These are phyloP conservation scores for Ceratobasidium sp. DNA, from an alignment of 1,284 basidiomycete species.

Conservation along the genomic window DNA sequence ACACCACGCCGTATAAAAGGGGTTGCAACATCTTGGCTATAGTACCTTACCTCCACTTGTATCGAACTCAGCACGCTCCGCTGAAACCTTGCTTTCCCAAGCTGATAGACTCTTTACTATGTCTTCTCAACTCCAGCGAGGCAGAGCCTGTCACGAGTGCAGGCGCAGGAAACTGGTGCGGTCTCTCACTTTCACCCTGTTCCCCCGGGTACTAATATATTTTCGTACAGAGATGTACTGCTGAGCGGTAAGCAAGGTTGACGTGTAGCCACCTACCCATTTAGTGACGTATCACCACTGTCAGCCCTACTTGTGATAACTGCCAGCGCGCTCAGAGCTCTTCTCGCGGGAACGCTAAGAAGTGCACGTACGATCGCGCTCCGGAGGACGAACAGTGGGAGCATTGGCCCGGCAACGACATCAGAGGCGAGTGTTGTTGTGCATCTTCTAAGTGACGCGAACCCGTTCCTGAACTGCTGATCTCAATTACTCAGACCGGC, in stretches of 20 bases:
- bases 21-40: not conserved
- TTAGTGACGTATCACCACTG: not conserved
- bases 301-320: constrained; percentile 32
- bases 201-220: not conserved
- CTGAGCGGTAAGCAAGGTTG: constrained; percentile 15
- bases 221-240: constrained; percentile 28
- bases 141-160: constrained; percentile 34
- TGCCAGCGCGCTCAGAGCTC: constrained; percentile 13
- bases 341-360: not conserved
- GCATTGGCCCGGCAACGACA: not conserved
- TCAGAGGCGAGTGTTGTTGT: not conserved
- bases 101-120: not conserved
- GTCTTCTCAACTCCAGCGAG: constrained; percentile 31
- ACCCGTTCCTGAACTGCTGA: not conserved
- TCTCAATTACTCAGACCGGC: not conserved
- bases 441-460: not conserved
- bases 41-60: not conserved
- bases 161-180: constrained; percentile 34
- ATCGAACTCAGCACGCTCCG: not conserved
- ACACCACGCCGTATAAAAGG: not conserved
- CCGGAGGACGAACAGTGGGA: constrained; percentile 33
- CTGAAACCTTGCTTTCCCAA: too few species aligned
- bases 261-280: not conserved
- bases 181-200: not conserved
- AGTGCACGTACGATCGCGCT: constrained; percentile 38